Evolutionary conservation across 2,329 filamentous ascomycete species (phyloP).

Genomic region (Pseudonectria buxi): DNA sequence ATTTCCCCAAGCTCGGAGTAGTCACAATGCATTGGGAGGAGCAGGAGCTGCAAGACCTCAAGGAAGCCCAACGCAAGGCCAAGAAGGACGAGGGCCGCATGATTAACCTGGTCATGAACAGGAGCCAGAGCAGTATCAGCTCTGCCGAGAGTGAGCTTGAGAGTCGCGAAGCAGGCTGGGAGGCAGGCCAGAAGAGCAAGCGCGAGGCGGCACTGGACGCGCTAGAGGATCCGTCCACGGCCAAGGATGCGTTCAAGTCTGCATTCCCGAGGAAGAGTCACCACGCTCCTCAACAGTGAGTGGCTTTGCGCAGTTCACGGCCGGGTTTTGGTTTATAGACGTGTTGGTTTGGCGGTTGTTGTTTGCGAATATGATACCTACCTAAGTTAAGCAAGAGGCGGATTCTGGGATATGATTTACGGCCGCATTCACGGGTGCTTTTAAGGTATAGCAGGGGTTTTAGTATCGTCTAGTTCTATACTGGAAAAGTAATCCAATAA

Average conservation of each 20-base stretch:
- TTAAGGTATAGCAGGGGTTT: neutral
- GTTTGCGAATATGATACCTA: neutral
- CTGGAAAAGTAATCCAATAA: too few relatives aligned
- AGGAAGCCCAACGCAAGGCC: constrained; percentile 63
- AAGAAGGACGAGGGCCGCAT: constrained; percentile 59
- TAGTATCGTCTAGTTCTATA: too few relatives aligned
- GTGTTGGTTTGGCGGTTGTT: too few relatives aligned
- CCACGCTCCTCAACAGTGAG: too few relatives aligned
- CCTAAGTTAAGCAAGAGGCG: neutral
- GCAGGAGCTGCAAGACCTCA: constrained; percentile 65
- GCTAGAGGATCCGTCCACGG: constrained; percentile 41
- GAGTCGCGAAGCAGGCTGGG: constrained; percentile 34
- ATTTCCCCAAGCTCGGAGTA: constrained; percentile 72
- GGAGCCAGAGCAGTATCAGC: constrained; percentile 46
- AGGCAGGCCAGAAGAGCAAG: constrained; percentile 40
- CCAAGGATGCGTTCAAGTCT: constrained; percentile 32
- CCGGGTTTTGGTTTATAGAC: too few relatives aligned
- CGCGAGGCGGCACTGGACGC: constrained; percentile 45
- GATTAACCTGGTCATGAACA: constrained; percentile 51
- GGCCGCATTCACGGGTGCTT: neutral
- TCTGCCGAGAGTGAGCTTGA: constrained; percentile 48
- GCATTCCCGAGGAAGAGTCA: constrained; percentile 18
- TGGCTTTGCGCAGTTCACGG: too few relatives aligned
- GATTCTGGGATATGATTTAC: neutral
- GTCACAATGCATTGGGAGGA: constrained; percentile 73